A percentile compares a stretch with the other conserved stretches of the same genome.
These are phyloP conservation scores for Cystobasidium tubakii DNA, from an alignment of 768 basidiomycete genomes.

Conservation along the genomic window DNA sequence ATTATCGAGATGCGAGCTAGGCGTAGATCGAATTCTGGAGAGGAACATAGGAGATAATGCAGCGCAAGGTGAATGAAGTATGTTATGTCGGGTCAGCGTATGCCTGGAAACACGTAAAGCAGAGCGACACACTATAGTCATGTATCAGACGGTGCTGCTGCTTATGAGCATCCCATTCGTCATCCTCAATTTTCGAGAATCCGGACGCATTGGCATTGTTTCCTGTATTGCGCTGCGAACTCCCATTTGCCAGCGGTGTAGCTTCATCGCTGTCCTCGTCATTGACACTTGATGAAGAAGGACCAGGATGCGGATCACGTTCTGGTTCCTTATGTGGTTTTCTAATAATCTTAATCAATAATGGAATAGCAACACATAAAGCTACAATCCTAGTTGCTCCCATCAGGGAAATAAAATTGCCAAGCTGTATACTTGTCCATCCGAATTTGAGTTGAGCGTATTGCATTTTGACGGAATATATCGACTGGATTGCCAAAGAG, in stretches of 20 bases:
- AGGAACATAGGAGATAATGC: not conserved
- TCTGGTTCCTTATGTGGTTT: conserved; percentile 3
- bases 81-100: no score
- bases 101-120: no score
- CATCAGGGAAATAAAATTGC: conserved; percentile 41
- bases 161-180: conserved; percentile 30
- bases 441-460: conserved; percentile 44
- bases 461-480: conserved; percentile 37
- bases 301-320: not conserved
- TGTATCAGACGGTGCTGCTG: conserved; percentile 20
- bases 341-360: conserved; percentile 39
- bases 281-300: not conserved
- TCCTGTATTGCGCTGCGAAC: not conserved
- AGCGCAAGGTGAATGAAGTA: no score
- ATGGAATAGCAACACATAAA: conserved; percentile 43
- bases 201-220: not conserved
- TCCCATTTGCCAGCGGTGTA: no score
- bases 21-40: conserved; percentile 44
- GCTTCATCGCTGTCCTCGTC: not conserved
- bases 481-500: not conserved
- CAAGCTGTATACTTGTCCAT: conserved; percentile 41
- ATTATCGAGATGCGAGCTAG: conserved; percentile 41
- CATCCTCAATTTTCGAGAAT: conserved; percentile 40
- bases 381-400: conserved; percentile 41
- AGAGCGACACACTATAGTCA: conserved; percentile 15